Evolutionary conservation across 2,329 filamentous ascomycete species (phyloP).

Genomic region (Anisogramma anomala): DNA sequence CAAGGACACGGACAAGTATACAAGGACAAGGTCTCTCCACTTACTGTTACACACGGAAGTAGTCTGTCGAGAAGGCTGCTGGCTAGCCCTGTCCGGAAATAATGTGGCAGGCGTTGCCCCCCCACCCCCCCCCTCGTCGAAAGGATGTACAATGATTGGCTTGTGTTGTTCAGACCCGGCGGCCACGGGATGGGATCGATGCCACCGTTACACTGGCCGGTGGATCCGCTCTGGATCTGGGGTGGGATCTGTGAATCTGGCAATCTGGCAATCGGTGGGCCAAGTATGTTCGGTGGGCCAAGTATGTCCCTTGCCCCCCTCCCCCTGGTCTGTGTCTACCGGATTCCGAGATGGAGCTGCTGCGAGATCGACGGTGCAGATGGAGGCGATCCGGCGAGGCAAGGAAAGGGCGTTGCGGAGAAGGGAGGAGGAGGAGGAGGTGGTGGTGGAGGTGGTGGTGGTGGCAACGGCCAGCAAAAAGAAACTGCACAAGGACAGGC

Average conservation of each 20-base stretch:
- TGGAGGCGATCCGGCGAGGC: background rate
- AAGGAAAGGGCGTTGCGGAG: background rate
- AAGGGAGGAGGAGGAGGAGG: too few species aligned
- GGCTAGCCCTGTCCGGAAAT: slow-evolving; percentile 3
- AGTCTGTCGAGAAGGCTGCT: background rate
- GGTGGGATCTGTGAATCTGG: too few species aligned
- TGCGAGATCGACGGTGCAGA: slow-evolving; percentile 4
- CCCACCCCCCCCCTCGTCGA: slow-evolving; percentile 1
- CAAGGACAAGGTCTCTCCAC: too few species aligned
- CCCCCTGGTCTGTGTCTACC: slow-evolving; percentile 1
- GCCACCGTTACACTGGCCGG: slow-evolving; percentile 10
- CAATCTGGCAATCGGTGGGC: too few species aligned
- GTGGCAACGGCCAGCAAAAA: background rate
- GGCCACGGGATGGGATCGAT: slow-evolving; percentile 13
- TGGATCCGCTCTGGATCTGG: background rate
- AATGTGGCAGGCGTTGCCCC: too few species aligned
- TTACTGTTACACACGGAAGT: slow-evolving; percentile 8
- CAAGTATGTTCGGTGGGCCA: background rate
- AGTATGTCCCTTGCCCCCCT: background rate
- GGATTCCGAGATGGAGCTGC: slow-evolving; percentile 8
- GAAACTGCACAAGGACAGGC: slow-evolving; percentile 3
- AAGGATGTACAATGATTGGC: slow-evolving; percentile 16
- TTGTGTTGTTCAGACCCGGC: slow-evolving; percentile 7
- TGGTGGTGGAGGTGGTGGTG: too few species aligned
- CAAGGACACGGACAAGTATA: too few species aligned